Percentiles rank a stretch among this genome's conserved stretches.
These are phyloP conservation scores for Saitozyma sp. DNA, from an alignment of 768 basidiomycete genomes.

Conservation along the genomic window DNA sequence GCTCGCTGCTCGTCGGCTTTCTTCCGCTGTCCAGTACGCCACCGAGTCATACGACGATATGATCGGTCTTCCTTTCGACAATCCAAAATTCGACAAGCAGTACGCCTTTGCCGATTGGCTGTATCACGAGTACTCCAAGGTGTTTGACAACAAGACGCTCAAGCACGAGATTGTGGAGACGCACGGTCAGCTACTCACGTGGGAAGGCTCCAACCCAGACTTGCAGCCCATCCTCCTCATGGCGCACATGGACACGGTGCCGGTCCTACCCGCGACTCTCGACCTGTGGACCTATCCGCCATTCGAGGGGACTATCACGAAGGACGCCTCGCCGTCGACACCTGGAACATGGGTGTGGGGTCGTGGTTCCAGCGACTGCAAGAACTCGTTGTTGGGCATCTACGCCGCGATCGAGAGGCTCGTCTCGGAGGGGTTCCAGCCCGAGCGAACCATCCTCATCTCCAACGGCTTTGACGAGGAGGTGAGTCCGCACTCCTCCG, in stretches of 20 bases:
- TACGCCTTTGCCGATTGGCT: slow-evolving; percentile 41
- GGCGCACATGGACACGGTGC: slow-evolving; percentile 64
- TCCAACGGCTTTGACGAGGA: slow-evolving; percentile 72
- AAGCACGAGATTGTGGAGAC: slow-evolving; percentile 71
- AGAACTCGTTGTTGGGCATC: slow-evolving; percentile 57
- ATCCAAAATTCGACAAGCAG: slow-evolving; percentile 40
- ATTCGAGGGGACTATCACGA: slow-evolving; percentile 58
- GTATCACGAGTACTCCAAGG: slow-evolving; percentile 40
- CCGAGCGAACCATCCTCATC: slow-evolving; percentile 55
- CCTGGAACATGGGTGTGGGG: slow-evolving; percentile 70
- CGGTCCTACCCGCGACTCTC: slow-evolving; percentile 62
- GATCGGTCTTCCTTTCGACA: slow-evolving; percentile 22
- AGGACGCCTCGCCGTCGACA: slow-evolving; percentile 29
- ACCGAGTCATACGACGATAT: slow-evolving; percentile 49
- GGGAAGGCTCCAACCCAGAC: slow-evolving; percentile 64
- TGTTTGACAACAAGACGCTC: slow-evolving; percentile 50
- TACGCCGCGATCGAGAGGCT: slow-evolving; percentile 66
- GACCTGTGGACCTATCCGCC: slow-evolving; percentile 65
- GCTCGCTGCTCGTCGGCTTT: slow-evolving; percentile 35
- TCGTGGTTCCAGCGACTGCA: slow-evolving; percentile 72
- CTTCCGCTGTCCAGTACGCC: slow-evolving; percentile 40
- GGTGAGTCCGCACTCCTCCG: slow-evolving; percentile 45
- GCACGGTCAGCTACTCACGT: slow-evolving; percentile 72
- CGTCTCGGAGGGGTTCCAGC: slow-evolving; percentile 64
- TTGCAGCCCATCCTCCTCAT: slow-evolving; percentile 66